Evolutionary conservation across 345 rosid species (phyloP).

Genomic region (Camelina sativa): DNA sequence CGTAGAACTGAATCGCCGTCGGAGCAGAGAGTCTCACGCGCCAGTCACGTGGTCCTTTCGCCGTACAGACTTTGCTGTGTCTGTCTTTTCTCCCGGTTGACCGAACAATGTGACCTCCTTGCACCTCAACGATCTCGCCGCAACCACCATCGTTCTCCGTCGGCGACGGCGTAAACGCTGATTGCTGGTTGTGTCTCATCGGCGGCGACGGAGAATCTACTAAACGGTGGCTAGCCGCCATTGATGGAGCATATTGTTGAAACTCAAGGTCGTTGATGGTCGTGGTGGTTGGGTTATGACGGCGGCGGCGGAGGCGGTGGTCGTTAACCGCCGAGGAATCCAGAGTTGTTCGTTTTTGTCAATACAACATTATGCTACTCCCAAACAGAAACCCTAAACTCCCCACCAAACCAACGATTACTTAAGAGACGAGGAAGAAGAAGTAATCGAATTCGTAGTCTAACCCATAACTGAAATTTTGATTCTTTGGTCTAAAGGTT

Average conservation of each 20-base stretch:
- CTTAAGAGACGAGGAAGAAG: conserved; percentile 5
- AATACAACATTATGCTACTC: conserved; percentile 10
- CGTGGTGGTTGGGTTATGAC: background rate
- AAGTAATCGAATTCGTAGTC: background rate
- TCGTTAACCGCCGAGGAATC: conserved; percentile 33
- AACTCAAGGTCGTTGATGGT: conserved; percentile 38
- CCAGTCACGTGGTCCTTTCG: conserved; percentile 94
- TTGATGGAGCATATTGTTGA: conserved; percentile 44
- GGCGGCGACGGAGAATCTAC: conserved; percentile 52
- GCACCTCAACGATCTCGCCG: conserved; percentile 86
- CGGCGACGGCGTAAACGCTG: conserved; percentile 45
- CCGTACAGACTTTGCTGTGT: conserved; percentile 93
- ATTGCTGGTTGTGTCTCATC: conserved; percentile 29
- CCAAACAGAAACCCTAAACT: background rate
- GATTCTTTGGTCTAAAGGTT: background rate
- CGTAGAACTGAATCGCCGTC: conserved; percentile 97
- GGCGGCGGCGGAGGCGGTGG: conserved; percentile 38
- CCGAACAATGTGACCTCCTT: conserved; percentile 96
- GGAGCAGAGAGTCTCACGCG: conserved; percentile 93
- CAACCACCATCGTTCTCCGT: conserved; percentile 51
- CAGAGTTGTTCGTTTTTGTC: conserved; percentile 24
- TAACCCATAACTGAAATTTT: conserved; percentile 24
- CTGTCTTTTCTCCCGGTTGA: conserved; percentile 86
- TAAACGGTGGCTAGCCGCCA: conserved; percentile 52
- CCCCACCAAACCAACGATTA: background rate